Evolutionary conservation across 768 basidiomycete genomes (phyloP).

Genomic region (Royoungia palumana): DNA sequence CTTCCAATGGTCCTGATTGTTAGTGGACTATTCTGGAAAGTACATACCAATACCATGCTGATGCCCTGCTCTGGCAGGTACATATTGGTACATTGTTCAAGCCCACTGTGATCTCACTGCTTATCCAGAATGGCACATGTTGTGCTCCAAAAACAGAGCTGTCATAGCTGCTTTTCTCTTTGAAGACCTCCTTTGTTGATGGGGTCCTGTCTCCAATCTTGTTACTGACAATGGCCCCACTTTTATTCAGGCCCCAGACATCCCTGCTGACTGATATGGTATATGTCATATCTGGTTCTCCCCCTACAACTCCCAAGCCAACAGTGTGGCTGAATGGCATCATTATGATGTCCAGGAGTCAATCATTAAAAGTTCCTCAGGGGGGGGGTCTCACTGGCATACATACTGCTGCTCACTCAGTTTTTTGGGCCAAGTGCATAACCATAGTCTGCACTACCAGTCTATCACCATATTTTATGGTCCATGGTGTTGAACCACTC

Average conservation of each 20-base stretch:
- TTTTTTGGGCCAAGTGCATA: too few species aligned
- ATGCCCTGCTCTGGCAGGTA: background rate
- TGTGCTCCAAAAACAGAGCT: conserved; percentile 17
- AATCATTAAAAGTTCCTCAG: too few species aligned
- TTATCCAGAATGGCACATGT: conserved; percentile 29
- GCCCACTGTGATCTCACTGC: background rate
- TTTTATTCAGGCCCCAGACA: background rate
- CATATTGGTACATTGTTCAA: conserved; percentile 19
- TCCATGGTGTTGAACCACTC: too few species aligned
- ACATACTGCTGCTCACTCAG: too few species aligned
- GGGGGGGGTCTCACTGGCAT: too few species aligned
- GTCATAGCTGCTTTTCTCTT: conserved; percentile 16
- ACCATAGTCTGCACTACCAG: too few species aligned
- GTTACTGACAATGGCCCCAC: background rate
- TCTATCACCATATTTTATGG: too few species aligned
- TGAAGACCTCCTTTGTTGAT: conserved; percentile 16
- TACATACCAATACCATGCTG: background rate
- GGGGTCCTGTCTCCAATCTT: background rate
- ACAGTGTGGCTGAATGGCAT: background rate
- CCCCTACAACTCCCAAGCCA: background rate
- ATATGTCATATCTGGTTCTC: background rate
- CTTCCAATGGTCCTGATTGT: conserved; percentile 5
- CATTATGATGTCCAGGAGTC: background rate
- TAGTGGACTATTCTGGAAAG: conserved; percentile 12
- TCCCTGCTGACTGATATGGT: rapidly evolving